These are phyloP conservation scores for Phytophthora meadii DNA, from an alignment of 352 stramenopile genomes.

Conservation along the genomic window DNA sequence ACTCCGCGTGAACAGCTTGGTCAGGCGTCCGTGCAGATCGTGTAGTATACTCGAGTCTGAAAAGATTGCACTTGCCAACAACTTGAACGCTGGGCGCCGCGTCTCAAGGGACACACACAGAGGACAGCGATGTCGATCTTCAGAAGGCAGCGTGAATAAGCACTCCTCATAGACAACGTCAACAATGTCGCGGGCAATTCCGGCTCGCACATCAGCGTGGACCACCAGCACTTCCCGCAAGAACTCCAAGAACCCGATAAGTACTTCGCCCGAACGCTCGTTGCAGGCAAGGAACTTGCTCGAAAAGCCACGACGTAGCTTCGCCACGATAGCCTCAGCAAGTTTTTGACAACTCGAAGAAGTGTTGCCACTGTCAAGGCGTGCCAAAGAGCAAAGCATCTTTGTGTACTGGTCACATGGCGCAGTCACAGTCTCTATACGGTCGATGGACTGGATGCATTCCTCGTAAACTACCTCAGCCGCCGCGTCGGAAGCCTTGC, in stretches of 20 bases:
- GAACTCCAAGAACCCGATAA: slow-evolving; percentile 83
- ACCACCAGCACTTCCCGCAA: slow-evolving; percentile 71
- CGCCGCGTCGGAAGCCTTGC: slow-evolving; percentile 49
- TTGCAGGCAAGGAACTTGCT: slow-evolving; percentile 84
- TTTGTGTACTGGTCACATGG: slow-evolving; percentile 77
- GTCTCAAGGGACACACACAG: slow-evolving; percentile 84
- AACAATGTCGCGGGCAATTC: slow-evolving; percentile 70
- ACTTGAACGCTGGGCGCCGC: slow-evolving; percentile 78
- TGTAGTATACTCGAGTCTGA: slow-evolving; percentile 69
- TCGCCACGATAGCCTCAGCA: slow-evolving; percentile 57
- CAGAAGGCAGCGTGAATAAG: slow-evolving; percentile 81
- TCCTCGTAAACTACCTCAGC: slow-evolving; percentile 70
- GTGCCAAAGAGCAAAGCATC: slow-evolving; percentile 75
- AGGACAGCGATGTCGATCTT: slow-evolving; percentile 66
- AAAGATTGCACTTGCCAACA: slow-evolving; percentile 82
- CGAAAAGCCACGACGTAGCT: slow-evolving; percentile 75
- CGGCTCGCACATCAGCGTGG: slow-evolving; percentile 56
- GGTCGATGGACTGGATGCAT: slow-evolving; percentile 64
- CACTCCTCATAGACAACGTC: slow-evolving; percentile 88
- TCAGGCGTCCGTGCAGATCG: slow-evolving; percentile 63
- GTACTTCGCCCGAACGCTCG: slow-evolving; percentile 67
- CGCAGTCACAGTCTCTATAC: slow-evolving; percentile 68
- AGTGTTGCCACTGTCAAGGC: slow-evolving; percentile 55
- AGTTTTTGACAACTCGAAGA: slow-evolving; percentile 60
- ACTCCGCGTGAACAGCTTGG: slow-evolving; percentile 65